Evolutionary conservation across 2,329 filamentous ascomycete genomes (phyloP).

Genomic region (Nemania sp.): DNA sequence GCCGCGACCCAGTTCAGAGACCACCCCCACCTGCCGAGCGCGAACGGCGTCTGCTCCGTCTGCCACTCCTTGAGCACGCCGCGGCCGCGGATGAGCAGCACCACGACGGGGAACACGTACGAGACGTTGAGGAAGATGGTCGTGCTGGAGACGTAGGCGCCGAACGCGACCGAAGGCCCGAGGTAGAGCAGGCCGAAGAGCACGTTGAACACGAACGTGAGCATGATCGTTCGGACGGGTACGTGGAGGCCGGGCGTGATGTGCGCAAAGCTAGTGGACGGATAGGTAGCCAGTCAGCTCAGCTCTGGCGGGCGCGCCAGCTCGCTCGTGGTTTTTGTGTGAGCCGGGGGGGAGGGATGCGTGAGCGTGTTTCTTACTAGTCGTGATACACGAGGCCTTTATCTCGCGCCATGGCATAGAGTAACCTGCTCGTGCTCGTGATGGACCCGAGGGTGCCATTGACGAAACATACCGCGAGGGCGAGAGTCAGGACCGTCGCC

Average conservation of each 20-base stretch:
- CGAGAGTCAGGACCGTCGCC: constrained; percentile 47
- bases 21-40: constrained; percentile 39
- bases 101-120: constrained; percentile 49
- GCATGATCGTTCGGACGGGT: constrained; percentile 47
- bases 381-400: constrained; percentile 43
- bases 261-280: constrained; percentile 40
- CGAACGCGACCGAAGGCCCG: constrained; percentile 52
- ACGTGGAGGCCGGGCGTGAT: constrained; percentile 47
- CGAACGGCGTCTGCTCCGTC: constrained; percentile 36
- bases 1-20: constrained; percentile 41
- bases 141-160: constrained; percentile 50
- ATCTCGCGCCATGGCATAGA: constrained; percentile 54
- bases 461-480: constrained; percentile 50
- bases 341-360: no score
- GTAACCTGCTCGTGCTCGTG: constrained; percentile 48
- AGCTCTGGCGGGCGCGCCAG: neutral
- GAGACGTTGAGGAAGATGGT: constrained; percentile 53
- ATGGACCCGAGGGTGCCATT: constrained; percentile 52
- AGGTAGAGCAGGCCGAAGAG: constrained; percentile 53
- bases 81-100: constrained; percentile 45
- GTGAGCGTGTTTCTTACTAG: constrained; percentile 35
- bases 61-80: constrained; percentile 37
- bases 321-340: neutral
- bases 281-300: no score
- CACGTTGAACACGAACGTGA: constrained; percentile 49